These are phyloP conservation scores for Acanthamoeba lenticulata DNA, from an alignment of 208 protist species.

Conservation along the genomic window DNA sequence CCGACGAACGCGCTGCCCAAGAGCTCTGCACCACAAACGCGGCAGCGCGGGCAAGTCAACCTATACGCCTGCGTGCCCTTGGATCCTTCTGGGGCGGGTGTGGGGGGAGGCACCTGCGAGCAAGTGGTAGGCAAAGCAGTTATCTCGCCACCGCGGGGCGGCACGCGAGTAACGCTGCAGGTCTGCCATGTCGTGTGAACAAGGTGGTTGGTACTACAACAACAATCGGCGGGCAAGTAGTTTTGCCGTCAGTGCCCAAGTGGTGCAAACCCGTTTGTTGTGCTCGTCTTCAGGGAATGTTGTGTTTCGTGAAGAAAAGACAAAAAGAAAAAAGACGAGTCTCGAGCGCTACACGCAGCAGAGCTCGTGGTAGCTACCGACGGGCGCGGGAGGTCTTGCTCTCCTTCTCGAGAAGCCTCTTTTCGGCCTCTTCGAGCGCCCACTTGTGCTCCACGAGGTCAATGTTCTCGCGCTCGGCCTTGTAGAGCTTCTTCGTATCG, in stretches of 20 bases:
- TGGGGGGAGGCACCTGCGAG: not conserved
- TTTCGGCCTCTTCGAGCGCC: conserved; percentile 73
- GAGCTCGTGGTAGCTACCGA: not conserved
- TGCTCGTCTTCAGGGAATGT: no score
- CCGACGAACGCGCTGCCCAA: not conserved
- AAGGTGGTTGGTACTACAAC: no score
- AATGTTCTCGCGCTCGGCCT: conserved; percentile 81
- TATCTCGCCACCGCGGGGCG: not conserved
- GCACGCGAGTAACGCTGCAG: no score
- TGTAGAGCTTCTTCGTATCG: conserved; percentile 82
- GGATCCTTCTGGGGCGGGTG: no score
- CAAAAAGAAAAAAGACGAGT: no score
- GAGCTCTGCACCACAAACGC: not conserved
- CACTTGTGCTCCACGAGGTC: conserved; percentile 80
- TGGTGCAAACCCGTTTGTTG: no score
- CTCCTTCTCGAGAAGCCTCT: conserved; percentile 52
- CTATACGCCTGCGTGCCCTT: not conserved
- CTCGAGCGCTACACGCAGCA: no score
- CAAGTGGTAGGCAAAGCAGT: not conserved
- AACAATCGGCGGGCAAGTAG: no score
- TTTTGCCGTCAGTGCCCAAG: no score
- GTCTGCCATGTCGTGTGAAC: no score
- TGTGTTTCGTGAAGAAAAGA: no score
- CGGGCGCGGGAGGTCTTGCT: not conserved
- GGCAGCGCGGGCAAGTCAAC: not conserved